A percentile compares a stretch with the other conserved stretches of the same genome.
Evolutionary conservation across 2,329 filamentous ascomycete species (phyloP).

Genomic region (Epichloe bromicola): DNA sequence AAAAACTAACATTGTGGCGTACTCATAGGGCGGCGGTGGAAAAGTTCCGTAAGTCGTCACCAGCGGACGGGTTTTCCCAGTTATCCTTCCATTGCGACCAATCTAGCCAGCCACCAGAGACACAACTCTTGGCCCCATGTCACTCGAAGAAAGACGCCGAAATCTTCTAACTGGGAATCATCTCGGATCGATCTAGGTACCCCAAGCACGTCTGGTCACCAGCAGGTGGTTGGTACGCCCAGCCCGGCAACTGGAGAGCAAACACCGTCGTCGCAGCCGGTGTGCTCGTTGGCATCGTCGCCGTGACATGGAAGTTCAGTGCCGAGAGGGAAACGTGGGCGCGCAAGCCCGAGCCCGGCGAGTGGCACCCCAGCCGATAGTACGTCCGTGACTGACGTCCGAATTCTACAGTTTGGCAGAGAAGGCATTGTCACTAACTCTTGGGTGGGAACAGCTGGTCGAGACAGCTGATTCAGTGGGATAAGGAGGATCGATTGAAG

Average conservation of each 20-base stretch:
- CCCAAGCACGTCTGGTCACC: slow-evolving; percentile 99
- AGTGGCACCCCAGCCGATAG: slow-evolving; percentile 79
- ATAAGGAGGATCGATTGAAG: slow-evolving; percentile 27
- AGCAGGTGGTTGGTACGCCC: slow-evolving; percentile 91
- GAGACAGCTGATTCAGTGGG: slow-evolving; percentile 31
- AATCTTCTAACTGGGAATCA: neutral
- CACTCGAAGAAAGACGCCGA: slow-evolving; percentile 3
- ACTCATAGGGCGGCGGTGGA: slow-evolving; percentile 63
- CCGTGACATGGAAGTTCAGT: slow-evolving; percentile 57
- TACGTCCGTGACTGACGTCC: slow-evolving; percentile 30
- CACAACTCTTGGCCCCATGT: slow-evolving; percentile 6
- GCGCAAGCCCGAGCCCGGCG: slow-evolving; percentile 60
- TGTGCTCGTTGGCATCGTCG: slow-evolving; percentile 55
- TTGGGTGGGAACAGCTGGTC: slow-evolving; percentile 26
- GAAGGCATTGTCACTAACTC: neutral
- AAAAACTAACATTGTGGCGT: neutral
- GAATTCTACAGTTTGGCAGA: neutral
- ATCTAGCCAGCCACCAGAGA: slow-evolving; percentile 10
- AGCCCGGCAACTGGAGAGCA: slow-evolving; percentile 85
- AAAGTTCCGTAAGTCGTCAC: slow-evolving; percentile 37
- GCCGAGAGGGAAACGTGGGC: slow-evolving; percentile 61
- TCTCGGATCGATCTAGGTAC: slow-evolving; percentile 44
- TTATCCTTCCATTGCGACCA: neutral
- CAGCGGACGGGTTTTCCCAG: neutral
- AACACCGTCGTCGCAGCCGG: slow-evolving; percentile 72